Base-by-base conservation (phyloP, 352 stramenopile genomes). In the Plasmopara viticola region DNA sequence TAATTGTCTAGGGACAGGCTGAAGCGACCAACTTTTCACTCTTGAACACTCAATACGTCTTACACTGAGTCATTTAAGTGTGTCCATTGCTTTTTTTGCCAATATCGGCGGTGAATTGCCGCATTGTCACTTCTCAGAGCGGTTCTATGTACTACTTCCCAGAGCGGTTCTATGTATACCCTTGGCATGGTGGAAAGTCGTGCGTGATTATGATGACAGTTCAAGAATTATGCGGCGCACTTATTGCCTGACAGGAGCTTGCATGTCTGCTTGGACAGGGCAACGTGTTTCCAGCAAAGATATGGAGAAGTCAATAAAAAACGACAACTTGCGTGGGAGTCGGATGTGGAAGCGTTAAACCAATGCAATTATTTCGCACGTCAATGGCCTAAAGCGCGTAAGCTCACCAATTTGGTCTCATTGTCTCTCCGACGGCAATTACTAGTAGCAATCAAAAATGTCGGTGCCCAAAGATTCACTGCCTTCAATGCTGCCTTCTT, bases 151-250 rank as follows among this genome's bases (percentile, higher is more conserved):
- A 31, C n/a, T n/a, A n/a, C n/a, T n/a, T n/a, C n/a, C n/a, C n/a
- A n/a, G n/a, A n/a, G n/a, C n/a, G n/a, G n/a, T n/a, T n/a, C n/a
- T n/a, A n/a, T n/a, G n/a, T n/a, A n/a, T 84, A 13, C 42, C 34
- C 0, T n/a, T 78, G 4, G 56, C 66, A 50, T 84, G 14, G 67
- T 74, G 17, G 68, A 84, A 53, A 81, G 70, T 31, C n/a, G n/a
- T n/a, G n/a, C n/a, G n/a, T n/a, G n/a, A n/a, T n/a, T n/a, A n/a
- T n/a, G 9, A 63, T 60, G 33, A 57, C 63, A 15, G 60, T 56
- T 4, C 51, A 58, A 13, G n/a, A n/a, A n/a, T n/a, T n/a, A n/a
- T n/a, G n/a, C n/a, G n/a, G n/a, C n/a, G 56, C 42, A 9, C 9
- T 41, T 6, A 35, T 68, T 30, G 70, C 73, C 4, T 44, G 68